A percentile compares a stretch with the other conserved stretches of the same genome.
Evolutionary conservation across 345 rosid species (phyloP).

Genomic region (Heritiera fomes): DNA sequence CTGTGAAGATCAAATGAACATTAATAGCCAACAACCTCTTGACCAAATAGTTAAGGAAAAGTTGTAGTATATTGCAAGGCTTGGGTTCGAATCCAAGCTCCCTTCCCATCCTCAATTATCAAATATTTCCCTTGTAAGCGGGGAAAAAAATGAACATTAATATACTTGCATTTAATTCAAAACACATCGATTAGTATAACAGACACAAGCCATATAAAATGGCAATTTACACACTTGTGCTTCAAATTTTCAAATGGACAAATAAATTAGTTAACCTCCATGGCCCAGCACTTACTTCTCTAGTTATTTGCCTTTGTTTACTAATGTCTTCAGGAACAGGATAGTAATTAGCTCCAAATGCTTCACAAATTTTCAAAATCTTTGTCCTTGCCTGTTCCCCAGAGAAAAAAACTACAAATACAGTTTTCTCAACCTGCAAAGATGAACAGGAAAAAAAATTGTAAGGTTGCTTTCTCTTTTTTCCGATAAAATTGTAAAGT

Average conservation of each 20-base stretch:
- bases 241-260: conserved; percentile 13
- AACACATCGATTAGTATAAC: neutral
- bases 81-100: too few species aligned
- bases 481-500: conserved; percentile 5
- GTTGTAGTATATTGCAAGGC: too few species aligned
- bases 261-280: conserved; percentile 18
- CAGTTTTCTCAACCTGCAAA: conserved; percentile 78
- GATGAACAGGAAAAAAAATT: conserved; percentile 12
- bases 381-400: conserved; percentile 96
- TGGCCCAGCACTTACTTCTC: conserved; percentile 66
- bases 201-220: neutral
- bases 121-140: too few species aligned
- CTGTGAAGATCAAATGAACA: neutral
- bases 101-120: too few species aligned
- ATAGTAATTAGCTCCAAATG: conserved; percentile 95
- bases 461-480: neutral
- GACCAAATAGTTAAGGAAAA: too few species aligned
- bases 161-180: neutral
- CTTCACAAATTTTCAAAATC: conserved; percentile 88
- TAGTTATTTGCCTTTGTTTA: conserved; percentile 84
- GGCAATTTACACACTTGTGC: neutral
- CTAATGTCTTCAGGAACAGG: conserved; percentile 88
- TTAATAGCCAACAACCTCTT: neutral
- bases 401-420: conserved; percentile 90
- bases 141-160: neutral